These are phyloP conservation scores for Linnemannia zychae DNA, from an alignment of 192 early-diverging fungal genomes.

Conservation along the genomic window DNA sequence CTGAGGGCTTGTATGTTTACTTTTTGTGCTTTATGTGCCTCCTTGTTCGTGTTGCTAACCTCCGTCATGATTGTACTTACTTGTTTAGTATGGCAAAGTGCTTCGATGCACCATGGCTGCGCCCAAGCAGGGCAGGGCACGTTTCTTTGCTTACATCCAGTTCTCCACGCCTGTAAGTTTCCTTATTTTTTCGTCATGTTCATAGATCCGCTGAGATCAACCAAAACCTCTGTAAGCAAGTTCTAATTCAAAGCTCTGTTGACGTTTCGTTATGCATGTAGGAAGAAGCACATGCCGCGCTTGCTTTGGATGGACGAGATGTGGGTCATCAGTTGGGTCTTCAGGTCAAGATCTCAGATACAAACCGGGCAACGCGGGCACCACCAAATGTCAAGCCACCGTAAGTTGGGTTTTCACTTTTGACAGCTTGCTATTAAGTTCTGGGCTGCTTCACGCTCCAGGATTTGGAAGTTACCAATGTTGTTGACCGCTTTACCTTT, in stretches of 20 bases:
- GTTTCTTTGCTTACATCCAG: slow-evolving; percentile 32
- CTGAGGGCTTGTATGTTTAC: not conserved
- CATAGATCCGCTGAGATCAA: not conserved
- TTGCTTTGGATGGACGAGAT: slow-evolving; percentile 40
- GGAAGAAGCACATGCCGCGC: slow-evolving; percentile 48
- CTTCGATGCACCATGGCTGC: slow-evolving; percentile 20
- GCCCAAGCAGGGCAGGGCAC: not conserved
- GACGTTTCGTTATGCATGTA: not conserved
- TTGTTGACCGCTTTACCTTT: not conserved
- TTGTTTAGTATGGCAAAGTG: slow-evolving; percentile 25
- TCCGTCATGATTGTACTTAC: not conserved
- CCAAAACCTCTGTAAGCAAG: not conserved
- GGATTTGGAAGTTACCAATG: too few relatives aligned
- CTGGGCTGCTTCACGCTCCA: too few relatives aligned
- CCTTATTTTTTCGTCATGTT: too few relatives aligned
- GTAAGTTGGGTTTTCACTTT: slow-evolving; percentile 12
- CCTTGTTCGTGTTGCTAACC: not conserved
- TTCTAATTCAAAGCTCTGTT: not conserved
- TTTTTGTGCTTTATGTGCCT: not conserved
- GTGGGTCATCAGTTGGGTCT: slow-evolving; percentile 39
- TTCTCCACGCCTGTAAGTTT: slow-evolving; percentile 25
- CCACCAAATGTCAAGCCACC: slow-evolving; percentile 17
- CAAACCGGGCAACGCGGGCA: slow-evolving; percentile 3
- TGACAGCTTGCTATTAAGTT: too few relatives aligned
- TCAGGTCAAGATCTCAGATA: slow-evolving; percentile 47